Evolutionary conservation across 2,329 filamentous ascomycete genomes (phyloP), one percentile per base, ranked within the genome.

Genomic region (Ceratocystis lukuohia): DNA sequence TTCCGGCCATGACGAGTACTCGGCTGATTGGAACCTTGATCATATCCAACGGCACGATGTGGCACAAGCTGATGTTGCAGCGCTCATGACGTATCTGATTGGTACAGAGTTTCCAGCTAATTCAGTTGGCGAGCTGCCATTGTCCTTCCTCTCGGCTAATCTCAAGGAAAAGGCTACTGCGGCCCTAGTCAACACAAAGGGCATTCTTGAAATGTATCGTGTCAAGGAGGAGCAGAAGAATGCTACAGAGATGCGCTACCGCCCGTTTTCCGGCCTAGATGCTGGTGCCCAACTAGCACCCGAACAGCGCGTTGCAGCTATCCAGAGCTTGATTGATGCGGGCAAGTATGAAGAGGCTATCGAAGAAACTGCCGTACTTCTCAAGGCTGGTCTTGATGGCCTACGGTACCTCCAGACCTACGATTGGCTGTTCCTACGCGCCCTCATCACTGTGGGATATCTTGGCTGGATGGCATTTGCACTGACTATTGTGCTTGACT

Each of bases 361-460:
- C 71, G 79, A 84, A 67, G 83, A 89, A 71, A 91, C 89, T 1
- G 85, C 88, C 53, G 83, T 85, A 33, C 80, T 99, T 15, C 88
- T 97, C 68, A 82, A 88, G 68, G 77, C 89, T 63, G 88, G 85
- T 1, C 80, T 99, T 0, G 83, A 91, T 69, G 94, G 94, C 6
- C 78, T 99, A 68, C 84, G 94, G 63, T 99, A 99, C 74, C 81
- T 99, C 30, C 94, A 99, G 75, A 99, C 92, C 0, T 99, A 99
- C 72, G 94, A 99, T 77, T 99, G 94, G 94, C 80, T 99, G 1
- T 99, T 99, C 76, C 78, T 99, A 45, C 83, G 94, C 68, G 88
- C 90, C 1, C 80, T 99, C 62, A 88, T 99, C 68, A 96, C 94
- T 1, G 74, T 88, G 12, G 94, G 94, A 20, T 99, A 97, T 72